Evolutionary conservation across 2,329 filamentous ascomycete genomes (phyloP).

Genomic region (Sclerotinia spermophila): DNA sequence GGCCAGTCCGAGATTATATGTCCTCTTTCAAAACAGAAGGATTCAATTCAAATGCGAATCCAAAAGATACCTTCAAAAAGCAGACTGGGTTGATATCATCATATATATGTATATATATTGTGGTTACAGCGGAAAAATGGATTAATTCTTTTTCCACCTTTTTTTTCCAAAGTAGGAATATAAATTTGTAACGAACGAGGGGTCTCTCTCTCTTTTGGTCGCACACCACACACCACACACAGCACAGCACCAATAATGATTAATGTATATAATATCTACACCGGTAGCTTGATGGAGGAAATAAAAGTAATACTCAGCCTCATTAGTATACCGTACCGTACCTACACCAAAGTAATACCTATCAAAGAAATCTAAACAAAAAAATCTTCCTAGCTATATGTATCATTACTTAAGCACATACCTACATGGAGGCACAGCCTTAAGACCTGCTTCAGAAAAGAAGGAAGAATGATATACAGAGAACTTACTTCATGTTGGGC

Average conservation of each 20-base stretch:
- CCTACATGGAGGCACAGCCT: slow-evolving; percentile 9
- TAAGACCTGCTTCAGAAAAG: neutral
- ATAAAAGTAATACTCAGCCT: slow-evolving; percentile 10
- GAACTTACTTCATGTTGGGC: neutral
- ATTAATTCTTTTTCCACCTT: neutral
- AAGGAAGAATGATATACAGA: too few relatives aligned
- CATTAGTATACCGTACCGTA: neutral
- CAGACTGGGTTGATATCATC: neutral
- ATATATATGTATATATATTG: neutral
- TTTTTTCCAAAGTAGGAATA: neutral
- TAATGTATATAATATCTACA: neutral
- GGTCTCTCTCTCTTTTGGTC: neutral
- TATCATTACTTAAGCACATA: slow-evolving; percentile 6
- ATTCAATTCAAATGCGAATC: neutral
- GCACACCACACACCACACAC: too few relatives aligned
- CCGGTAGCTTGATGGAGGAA: slow-evolving; percentile 4
- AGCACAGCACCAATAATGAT: neutral
- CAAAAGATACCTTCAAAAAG: neutral
- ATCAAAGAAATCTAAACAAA: neutral
- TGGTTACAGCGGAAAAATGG: neutral
- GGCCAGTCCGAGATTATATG: slow-evolving; percentile 3
- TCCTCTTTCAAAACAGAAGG: neutral
- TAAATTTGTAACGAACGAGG: neutral
- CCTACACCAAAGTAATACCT: neutral
- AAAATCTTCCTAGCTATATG: neutral